A percentile compares a stretch with the other conserved stretches of the same genome.
phyloP scores from a whole-genome alignment of 2,329 filamentous ascomycete genomes.

The Eutypa lata region DNA sequence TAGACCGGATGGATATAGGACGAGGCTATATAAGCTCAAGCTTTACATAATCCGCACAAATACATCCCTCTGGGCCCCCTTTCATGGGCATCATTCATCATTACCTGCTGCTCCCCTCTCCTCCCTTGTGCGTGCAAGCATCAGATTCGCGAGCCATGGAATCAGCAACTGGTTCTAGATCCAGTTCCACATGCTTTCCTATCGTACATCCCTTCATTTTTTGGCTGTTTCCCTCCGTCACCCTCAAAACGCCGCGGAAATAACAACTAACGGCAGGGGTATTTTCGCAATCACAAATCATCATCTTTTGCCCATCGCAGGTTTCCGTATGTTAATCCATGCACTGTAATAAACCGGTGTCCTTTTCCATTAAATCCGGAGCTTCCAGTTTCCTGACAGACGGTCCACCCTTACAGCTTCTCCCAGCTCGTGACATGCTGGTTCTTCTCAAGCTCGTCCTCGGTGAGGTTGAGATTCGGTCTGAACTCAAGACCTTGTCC shows the following conservation, averaged over 20 bases:
- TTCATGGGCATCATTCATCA: neutral
- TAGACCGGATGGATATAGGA: neutral
- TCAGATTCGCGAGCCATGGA: neutral
- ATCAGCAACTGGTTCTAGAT: neutral
- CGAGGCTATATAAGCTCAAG: neutral
- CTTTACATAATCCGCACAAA: neutral
- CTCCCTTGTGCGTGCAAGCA: neutral
- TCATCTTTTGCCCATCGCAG: no score
- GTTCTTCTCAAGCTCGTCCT: slow-evolving; percentile 6
- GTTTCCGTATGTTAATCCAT: no score
- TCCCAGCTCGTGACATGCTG: slow-evolving; percentile 11
- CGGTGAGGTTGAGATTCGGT: slow-evolving; percentile 9
- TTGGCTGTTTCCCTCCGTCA: no score
- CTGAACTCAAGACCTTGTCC: neutral
- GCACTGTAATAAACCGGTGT: no score
- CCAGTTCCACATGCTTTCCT: no score
- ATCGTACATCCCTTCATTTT: no score
- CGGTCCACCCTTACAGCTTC: slow-evolving; percentile 5
- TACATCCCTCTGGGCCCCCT: neutral
- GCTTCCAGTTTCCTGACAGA: neutral
- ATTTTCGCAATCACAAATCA: no score
- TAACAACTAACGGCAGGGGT: no score
- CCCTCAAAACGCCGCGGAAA: no score
- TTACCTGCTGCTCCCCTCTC: no score
- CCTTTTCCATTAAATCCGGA: neutral